phyloP scores from a whole-genome alignment of 2,329 filamentous ascomycete species.

The Leptographium flavum region DNA sequence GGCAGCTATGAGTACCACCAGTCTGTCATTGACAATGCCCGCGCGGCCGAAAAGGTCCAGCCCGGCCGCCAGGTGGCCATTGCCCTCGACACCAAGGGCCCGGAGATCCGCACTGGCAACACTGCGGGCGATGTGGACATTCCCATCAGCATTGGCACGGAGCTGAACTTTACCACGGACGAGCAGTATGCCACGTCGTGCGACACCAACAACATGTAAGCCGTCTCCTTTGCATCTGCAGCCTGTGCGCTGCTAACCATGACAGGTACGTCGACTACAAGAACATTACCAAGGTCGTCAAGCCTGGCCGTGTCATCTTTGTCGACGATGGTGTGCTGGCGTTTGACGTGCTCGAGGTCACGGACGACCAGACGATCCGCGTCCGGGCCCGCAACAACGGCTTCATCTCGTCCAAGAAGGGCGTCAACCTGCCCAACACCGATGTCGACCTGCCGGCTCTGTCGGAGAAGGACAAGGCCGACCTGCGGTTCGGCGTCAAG shows the following conservation, averaged over 20 bases:
- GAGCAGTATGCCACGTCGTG: conserved; percentile 75
- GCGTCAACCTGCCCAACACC: conserved; percentile 97
- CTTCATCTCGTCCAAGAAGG: conserved; percentile 97
- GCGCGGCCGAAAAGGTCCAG: conserved; percentile 66
- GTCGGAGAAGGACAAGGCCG: conserved; percentile 94
- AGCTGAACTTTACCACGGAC: conserved; percentile 95
- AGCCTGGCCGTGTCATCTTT: conserved; percentile 82
- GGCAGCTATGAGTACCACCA: conserved; percentile 84
- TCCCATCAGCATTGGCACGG: conserved; percentile 66
- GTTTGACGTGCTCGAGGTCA: conserved; percentile 79
- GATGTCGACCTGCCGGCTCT: conserved; percentile 95
- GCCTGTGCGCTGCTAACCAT: neutral
- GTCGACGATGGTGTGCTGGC: conserved; percentile 97
- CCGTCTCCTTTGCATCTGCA: conserved; percentile 8
- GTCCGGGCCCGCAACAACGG: conserved; percentile 90
- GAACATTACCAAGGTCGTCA: conserved; percentile 98
- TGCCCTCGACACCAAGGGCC: conserved; percentile 64
- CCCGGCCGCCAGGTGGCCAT: conserved; percentile 83
- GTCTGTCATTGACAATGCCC: conserved; percentile 92
- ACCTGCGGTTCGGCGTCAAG: conserved; percentile 92
- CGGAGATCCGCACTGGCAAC: conserved; percentile 48
- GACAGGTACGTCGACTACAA: conserved; percentile 92
- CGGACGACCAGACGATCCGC: conserved; percentile 79
- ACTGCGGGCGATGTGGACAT: conserved; percentile 66
- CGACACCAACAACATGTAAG: conserved; percentile 88